Base-by-base conservation (phyloP, 306 rosid species). In the Leucaena leucocephala region DNA sequence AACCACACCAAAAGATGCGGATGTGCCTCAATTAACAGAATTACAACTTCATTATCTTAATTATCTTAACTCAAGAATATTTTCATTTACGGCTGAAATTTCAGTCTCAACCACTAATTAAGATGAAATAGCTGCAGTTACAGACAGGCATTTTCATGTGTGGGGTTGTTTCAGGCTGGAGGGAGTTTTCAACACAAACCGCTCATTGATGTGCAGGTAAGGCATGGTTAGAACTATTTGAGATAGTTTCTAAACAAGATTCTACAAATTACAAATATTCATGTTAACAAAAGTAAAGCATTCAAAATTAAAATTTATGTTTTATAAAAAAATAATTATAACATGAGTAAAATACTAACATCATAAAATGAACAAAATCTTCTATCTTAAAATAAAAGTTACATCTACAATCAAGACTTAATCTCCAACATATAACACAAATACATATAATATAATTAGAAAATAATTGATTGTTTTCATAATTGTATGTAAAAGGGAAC, bases 91-190 rank as follows among this genome's bases (percentile, higher is more conserved):
- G 4, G 40, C 36, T 46, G 78, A 68, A 83, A 58, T 58, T 73
- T 76, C 78, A 76, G 71, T 61, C 68, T 83, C 80, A 35, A 70
- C 81, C 66, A 71, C 74, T 36, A 72, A 34, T 38, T 59, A 70
- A 73, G 71, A 67, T 73, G 49, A 72, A 74, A 78, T 68, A 76
- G 50, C 64, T 8, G 12, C 62, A 50, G 59, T 44, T 36, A 43
- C 3, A 2, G 80, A 62, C 19, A 66, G 33, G 3, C 34, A n/a
- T 66, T 34, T 16, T 36, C 10, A n/a, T 16, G 46, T 1, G 2
- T 38, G 5, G 40, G 12, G 7, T 17, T 35, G 48, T 40, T 19
- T 66, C 14, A 39, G 7, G 36, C 16, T 38, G 43, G 68, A 62
- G 43, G 50, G 50, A 39, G 13, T 42, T 67, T n/a, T 67, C 34